phyloP scores from a whole-genome alignment of 2,329 filamentous ascomycete genomes.

The Nemania diffusa region DNA sequence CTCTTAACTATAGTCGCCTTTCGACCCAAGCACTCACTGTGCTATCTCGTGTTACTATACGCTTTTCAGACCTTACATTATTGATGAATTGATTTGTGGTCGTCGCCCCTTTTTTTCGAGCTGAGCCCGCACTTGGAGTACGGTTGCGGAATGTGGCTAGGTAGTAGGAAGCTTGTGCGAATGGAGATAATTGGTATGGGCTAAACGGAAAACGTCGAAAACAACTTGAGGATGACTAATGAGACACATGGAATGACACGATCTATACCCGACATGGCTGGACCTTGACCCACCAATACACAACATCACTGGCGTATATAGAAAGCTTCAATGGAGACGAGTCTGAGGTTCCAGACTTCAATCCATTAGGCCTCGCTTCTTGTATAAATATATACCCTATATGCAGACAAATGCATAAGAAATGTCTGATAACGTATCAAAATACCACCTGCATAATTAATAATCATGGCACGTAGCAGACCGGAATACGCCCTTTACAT shows the following conservation, averaged over 20 bases:
- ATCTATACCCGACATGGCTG: conserved; percentile 35
- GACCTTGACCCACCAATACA: conserved; percentile 32
- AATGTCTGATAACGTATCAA: too few species aligned
- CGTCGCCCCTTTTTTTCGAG: conserved; percentile 19
- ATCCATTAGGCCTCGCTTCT: conserved; percentile 16
- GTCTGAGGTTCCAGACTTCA: conserved; percentile 9
- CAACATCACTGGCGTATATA: conserved; percentile 41
- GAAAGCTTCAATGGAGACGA: conserved; percentile 30
- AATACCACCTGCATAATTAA: conserved; percentile 19
- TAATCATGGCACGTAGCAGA: too few species aligned
- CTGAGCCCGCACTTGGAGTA: conserved; percentile 34
- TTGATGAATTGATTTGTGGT: conserved; percentile 25
- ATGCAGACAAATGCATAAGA: too few species aligned
- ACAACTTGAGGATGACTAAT: conserved; percentile 37
- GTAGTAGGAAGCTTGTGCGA: conserved; percentile 27
- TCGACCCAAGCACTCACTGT: conserved; percentile 34
- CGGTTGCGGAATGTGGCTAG: conserved; percentile 28
- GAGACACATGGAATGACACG: conserved; percentile 38
- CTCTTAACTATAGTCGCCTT: conserved; percentile 36
- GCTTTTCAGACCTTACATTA: conserved; percentile 30
- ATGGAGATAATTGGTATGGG: conserved; percentile 20
- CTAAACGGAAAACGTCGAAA: conserved; percentile 38
- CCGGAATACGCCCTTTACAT: too few species aligned
- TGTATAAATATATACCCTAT: conserved; percentile 23
- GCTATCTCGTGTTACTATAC: conserved; percentile 45